Conservation (phyloP, 225 moss, liverwort and hornwort species). For the Bryum argenteum region DNA sequence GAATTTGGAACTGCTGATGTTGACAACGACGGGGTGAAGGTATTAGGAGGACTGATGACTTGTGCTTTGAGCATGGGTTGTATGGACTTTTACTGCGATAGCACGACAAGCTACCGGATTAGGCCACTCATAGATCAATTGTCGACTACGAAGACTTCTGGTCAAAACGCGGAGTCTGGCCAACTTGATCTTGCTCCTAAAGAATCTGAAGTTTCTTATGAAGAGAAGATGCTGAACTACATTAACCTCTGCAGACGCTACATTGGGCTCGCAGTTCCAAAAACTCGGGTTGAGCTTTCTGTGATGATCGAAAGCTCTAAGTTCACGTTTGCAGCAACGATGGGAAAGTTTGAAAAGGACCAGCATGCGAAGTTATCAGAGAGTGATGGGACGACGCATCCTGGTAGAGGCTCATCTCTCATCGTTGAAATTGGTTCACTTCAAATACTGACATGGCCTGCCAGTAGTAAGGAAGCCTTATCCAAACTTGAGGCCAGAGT, state of each 20-base stretch:
- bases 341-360: constrained; percentile 57
- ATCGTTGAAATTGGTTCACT: constrained; percentile 76
- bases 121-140: constrained; percentile 67
- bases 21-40: constrained; percentile 44
- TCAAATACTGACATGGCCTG: constrained; percentile 83
- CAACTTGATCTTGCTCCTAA: not conserved
- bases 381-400: constrained; percentile 31
- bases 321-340: constrained; percentile 65
- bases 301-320: constrained; percentile 75
- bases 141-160: constrained; percentile 26
- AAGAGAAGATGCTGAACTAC: constrained; percentile 55
- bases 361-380: constrained; percentile 32
- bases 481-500: constrained; percentile 45
- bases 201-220: constrained; percentile 42
- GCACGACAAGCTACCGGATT: constrained; percentile 62
- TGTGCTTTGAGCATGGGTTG: constrained; percentile 81
- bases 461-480: constrained; percentile 41
- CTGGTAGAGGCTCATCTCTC: constrained; percentile 52
- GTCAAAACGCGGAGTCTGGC: constrained; percentile 11
- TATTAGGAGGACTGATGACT: constrained; percentile 64
- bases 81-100: constrained; percentile 59
- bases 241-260: constrained; percentile 55
- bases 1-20: constrained; percentile 68
- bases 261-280: constrained; percentile 66
- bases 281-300: constrained; percentile 60